Evolutionary conservation across 2,329 filamentous ascomycete species (phyloP), one percentile per base, ranked within the genome.

Genomic region (Zymoseptoria passerinii): DNA sequence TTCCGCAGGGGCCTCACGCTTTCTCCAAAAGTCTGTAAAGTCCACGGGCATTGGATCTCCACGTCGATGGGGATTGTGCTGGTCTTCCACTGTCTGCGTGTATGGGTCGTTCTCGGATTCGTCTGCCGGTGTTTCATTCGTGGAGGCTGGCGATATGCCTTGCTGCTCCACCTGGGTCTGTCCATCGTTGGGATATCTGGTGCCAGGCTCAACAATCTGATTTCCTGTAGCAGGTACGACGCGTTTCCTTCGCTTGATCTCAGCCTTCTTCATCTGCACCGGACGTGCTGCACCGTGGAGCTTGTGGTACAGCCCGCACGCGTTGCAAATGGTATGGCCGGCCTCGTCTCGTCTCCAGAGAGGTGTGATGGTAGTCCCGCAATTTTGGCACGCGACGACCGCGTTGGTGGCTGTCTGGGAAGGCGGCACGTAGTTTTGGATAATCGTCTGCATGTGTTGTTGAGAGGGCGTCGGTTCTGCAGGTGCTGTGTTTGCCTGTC

Each of bases 201-300:
- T 58, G 9, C 59, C 57, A 40, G 74, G 73, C 52, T 78, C 61
- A 27, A 57, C 54, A 18, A 49, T 53, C 51, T 58, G 56, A 5
- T 77, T 55, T 75, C 73, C 58, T 78, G 78, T 57, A 77, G 89
- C 90, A 18, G 92, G 92, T 50, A 97, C 92, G 5, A 97, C 91
- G 59, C 94, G 86, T 79, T 97, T 97, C 61, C 94, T 83, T 62
- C 94, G 84, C 75, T 99, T 97, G 73, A 99, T 99, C 27, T 95
- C 89, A 2, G 90, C 88, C 74, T 96, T 97, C 75, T 97, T 99
- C 94, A 99, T 97, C n/a, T 90, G 90, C 4, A 94, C 90, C 0
- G 94, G 94, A 49, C 94, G 83, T 73, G 96, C 92, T 28, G 91
- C 86, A 56, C 92, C 92, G 71, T 99, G 94, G 2, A 99, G 84